These are phyloP conservation scores for Hylodesmum podocarpum DNA, from an alignment of 306 rosid genomes.

Conservation along the genomic window DNA sequence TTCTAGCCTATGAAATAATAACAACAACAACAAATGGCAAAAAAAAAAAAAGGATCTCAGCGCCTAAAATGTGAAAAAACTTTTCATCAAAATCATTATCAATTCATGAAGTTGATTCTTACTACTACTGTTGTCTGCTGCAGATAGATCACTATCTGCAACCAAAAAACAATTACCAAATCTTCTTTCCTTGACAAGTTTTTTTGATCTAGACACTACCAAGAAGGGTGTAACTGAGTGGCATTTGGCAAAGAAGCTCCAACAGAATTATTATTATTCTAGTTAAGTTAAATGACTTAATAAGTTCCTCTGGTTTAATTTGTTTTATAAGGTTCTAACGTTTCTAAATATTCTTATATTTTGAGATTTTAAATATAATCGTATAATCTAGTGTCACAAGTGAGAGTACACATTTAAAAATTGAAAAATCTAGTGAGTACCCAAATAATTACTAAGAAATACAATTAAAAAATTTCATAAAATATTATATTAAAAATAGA, in stretches of 20 bases:
- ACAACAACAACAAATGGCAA: not conserved
- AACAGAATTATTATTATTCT: slow-evolving; percentile 20
- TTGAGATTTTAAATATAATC: not conserved
- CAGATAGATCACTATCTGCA: slow-evolving; percentile 65
- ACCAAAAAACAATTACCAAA: slow-evolving; percentile 47
- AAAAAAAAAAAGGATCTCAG: not conserved
- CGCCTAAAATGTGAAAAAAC: not conserved
- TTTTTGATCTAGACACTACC: slow-evolving; percentile 39
- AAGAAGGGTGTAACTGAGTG: slow-evolving; percentile 42
- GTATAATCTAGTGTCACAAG: not conserved
- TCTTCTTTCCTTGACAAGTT: slow-evolving; percentile 45
- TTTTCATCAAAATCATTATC: not conserved
- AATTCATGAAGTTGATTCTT: slow-evolving; percentile 31
- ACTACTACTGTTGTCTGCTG: slow-evolving; percentile 49
- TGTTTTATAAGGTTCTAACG: not conserved
- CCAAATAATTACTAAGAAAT: too few species aligned
- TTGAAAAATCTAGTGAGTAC: too few species aligned
- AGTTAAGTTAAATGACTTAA: not conserved
- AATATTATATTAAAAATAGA: too few species aligned
- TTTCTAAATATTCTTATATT: not conserved
- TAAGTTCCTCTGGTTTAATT: not conserved
- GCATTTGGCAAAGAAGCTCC: slow-evolving; percentile 53
- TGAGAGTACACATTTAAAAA: too few species aligned
- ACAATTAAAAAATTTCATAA: too few species aligned
- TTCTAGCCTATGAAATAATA: slow-evolving; percentile 1